Evolutionary conservation across 2,329 filamentous ascomycete species (phyloP).

Genomic region (Fusarium marasasianum): DNA sequence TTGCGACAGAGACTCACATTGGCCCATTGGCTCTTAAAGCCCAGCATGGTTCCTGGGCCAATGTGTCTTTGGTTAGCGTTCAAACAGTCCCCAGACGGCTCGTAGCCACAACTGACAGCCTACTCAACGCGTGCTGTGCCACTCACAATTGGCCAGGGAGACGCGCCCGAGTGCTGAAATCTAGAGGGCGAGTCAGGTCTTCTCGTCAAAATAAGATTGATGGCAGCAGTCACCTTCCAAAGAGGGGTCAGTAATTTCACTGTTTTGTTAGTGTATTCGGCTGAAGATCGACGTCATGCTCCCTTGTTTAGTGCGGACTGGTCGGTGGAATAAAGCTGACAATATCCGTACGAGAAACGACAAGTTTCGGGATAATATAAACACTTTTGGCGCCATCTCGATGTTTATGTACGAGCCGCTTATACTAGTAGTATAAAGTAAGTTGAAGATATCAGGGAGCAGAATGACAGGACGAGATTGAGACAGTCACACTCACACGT

Average conservation of each 20-base stretch:
- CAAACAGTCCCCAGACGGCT: constrained; percentile 6
- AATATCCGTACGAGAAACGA: not conserved
- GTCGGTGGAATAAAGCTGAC: not conserved
- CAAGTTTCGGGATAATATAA: not conserved
- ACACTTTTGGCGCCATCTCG: not conserved
- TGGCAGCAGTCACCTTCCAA: constrained; percentile 19
- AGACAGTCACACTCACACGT: not conserved
- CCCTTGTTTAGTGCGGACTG: constrained; percentile 11
- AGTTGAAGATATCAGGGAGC: not conserved
- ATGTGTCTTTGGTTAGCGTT: constrained; percentile 35
- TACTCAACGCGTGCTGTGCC: constrained; percentile 11
- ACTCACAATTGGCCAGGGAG: constrained; percentile 19
- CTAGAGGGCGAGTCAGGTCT: constrained; percentile 20
- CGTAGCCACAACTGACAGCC: constrained; percentile 39
- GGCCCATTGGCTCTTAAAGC: constrained; percentile 13
- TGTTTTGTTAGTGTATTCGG: not conserved
- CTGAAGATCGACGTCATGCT: constrained; percentile 25
- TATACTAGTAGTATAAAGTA: not conserved
- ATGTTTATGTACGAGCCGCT: not conserved
- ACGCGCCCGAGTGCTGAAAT: constrained; percentile 3
- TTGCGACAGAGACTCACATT: constrained; percentile 18
- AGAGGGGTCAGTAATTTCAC: constrained; percentile 24
- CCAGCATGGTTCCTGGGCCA: constrained; percentile 38
- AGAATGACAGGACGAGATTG: not conserved
- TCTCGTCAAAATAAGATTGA: constrained; percentile 24